These are phyloP conservation scores for Leonotis leonurus DNA, from an alignment of 257 asterid species.

Conservation along the genomic window DNA sequence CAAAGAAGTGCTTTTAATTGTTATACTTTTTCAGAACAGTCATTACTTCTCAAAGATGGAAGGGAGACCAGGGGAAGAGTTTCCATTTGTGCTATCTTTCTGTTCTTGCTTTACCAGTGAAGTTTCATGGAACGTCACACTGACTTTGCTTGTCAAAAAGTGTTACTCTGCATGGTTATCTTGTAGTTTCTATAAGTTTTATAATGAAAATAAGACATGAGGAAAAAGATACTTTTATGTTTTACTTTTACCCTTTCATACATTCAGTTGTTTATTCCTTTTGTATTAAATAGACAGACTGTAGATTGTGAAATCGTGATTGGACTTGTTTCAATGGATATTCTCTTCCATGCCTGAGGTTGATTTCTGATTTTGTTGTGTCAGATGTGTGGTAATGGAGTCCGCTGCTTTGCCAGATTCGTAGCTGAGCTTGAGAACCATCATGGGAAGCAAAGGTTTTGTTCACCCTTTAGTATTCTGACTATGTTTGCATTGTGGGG, in stretches of 20 bases:
- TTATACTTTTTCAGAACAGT: too few species aligned
- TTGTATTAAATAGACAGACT: background rate
- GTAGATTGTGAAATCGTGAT: background rate
- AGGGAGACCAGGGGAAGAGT: background rate
- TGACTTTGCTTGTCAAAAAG: background rate
- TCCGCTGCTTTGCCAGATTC: constrained; percentile 86
- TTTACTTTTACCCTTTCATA: background rate
- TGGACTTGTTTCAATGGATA: background rate
- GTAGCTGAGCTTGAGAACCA: constrained; percentile 68
- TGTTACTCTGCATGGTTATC: background rate
- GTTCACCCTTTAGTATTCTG: background rate
- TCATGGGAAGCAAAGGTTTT: constrained; percentile 70
- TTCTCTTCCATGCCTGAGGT: background rate
- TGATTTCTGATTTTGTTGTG: constrained; percentile 13
- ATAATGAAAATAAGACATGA: background rate
- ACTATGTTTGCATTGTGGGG: background rate
- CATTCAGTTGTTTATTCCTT: background rate
- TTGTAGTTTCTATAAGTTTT: background rate
- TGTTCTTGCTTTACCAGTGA: background rate
- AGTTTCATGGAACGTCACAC: background rate
- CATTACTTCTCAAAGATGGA: background rate
- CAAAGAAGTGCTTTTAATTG: background rate
- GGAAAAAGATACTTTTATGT: background rate
- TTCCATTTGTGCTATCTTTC: background rate
- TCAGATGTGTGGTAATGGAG: constrained; percentile 98